A percentile compares a stretch with the other conserved stretches of the same genome.
phyloP scores from a whole-genome alignment of 2,329 filamentous ascomycete species.

The Atkinsonella hypoxylon region DNA sequence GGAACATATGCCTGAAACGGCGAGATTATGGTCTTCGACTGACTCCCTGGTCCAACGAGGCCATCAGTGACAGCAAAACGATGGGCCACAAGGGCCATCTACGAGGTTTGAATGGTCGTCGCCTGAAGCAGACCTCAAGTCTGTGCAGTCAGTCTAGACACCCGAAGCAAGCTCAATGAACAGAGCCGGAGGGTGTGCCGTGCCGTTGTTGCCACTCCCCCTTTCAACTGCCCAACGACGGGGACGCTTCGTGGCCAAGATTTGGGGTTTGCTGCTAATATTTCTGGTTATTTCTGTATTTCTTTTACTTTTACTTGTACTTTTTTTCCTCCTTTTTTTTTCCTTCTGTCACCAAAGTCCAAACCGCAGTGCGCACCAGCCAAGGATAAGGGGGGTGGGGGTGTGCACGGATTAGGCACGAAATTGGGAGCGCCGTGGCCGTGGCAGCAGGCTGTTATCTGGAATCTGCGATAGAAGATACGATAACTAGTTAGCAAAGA shows the following conservation, averaged over 20 bases:
- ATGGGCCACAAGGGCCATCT: constrained; percentile 17
- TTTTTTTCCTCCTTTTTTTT: no score
- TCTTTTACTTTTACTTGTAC: no score
- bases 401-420: neutral
- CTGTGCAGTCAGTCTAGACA: neutral
- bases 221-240: neutral
- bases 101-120: constrained; percentile 20
- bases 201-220: neutral
- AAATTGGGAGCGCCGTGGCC: neutral
- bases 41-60: neutral
- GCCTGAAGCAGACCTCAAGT: neutral
- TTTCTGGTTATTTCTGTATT: neutral
- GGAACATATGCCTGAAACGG: neutral
- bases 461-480: neutral
- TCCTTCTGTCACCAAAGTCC: neutral
- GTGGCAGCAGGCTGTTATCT: neutral
- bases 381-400: neutral
- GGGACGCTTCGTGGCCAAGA: no score
- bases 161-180: neutral
- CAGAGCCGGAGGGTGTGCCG: neutral
- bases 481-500: neutral
- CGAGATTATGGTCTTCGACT: neutral
- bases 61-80: constrained; percentile 11
- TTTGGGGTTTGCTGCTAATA: no score
- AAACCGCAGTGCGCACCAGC: neutral